Evolutionary conservation across 2,329 filamentous ascomycete genomes (phyloP), one percentile per base, ranked within the genome.

Genomic region (Hypoxylon sp.): DNA sequence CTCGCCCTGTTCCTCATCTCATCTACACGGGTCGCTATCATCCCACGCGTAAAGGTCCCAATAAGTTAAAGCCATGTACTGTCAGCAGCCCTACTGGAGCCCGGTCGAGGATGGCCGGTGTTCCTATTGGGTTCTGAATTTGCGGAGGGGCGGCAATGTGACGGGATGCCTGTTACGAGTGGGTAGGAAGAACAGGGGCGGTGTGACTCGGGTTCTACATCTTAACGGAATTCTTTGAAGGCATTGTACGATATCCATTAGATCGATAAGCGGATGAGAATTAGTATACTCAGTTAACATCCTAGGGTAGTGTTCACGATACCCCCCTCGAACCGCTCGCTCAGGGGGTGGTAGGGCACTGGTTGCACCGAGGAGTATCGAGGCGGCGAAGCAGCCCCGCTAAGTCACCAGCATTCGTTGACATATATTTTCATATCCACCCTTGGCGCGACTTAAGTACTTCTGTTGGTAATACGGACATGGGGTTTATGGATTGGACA

Each of bases 81-180:
- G 47, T 51, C 35, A 67, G 58, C 59, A 71, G 64, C 67, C 67
- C 64, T 70, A 70, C 64, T 63, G 26, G 46, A 53, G 48, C 48
- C 55, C 53, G 50, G 60, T 65, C 51, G 24, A 46, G 46, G 42
- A n/a, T 59, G 70, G 61, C 17, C 54, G n/a, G 39, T 29, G 14
- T 68, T 70, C 67, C 63, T 67, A 67, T 71, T 71, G 69, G 67
- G 42, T 57, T 68, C 46, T 54, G 13, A 24, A 51, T 62, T 64
- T 63, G 46, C 51, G 58, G 54, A 58, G 62, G 62, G 42, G 54
- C 26, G 51, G 54, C 44, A 22, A 65, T 63, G 68, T 70, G 61
- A 67, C 51, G 51, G 63, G 53, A 63, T 35, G 35, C 26, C 10
- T 50, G 57, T 64, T 63, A 44, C 29, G 29, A 58, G 33, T 63